Conservation (phyloP, 1,284 basidiomycete species). For the Ceraceosorus guamensis region DNA sequence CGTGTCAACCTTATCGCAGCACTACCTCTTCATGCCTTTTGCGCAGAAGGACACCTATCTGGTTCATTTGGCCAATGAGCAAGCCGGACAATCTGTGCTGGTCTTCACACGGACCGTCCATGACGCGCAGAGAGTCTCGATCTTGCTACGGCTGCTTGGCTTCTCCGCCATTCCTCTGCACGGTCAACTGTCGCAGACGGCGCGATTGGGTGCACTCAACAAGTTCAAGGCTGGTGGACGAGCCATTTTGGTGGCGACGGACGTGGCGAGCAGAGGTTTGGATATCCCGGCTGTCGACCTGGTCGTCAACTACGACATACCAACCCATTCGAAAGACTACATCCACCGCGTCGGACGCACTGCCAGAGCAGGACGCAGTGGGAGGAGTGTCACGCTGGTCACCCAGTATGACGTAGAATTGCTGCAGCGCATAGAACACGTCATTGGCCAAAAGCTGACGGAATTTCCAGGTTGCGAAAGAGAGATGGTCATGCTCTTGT, state of each 20-base stretch:
- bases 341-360: conserved; percentile 97
- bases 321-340: conserved; percentile 97
- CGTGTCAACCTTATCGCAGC: conserved; percentile 87
- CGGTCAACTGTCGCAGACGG: conserved; percentile 87
- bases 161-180: conserved; percentile 94
- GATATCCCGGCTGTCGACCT: conserved; percentile 95
- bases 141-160: conserved; percentile 81
- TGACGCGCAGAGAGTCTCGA: conserved; percentile 81
- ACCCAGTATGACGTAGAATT: conserved; percentile 98
- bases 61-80: conserved; percentile 77
- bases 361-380: conserved; percentile 87
- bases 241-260: conserved; percentile 86
- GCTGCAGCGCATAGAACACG: conserved; percentile 72
- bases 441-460: conserved; percentile 86
- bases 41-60: conserved; percentile 88
- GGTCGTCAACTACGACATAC: conserved; percentile 97
- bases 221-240: conserved; percentile 96
- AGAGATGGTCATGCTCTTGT: conserved; percentile 78
- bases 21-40: conserved; percentile 89
- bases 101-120: conserved; percentile 94
- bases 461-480: conserved; percentile 76
- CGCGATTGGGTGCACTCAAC: conserved; percentile 83
- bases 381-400: conserved; percentile 90
- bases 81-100: conserved; percentile 87
- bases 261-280: conserved; percentile 84